Evolutionary conservation across 1,284 basidiomycete genomes (phyloP), one percentile per base, ranked within the genome.

Genomic region (Ceratobasidium sp.): DNA sequence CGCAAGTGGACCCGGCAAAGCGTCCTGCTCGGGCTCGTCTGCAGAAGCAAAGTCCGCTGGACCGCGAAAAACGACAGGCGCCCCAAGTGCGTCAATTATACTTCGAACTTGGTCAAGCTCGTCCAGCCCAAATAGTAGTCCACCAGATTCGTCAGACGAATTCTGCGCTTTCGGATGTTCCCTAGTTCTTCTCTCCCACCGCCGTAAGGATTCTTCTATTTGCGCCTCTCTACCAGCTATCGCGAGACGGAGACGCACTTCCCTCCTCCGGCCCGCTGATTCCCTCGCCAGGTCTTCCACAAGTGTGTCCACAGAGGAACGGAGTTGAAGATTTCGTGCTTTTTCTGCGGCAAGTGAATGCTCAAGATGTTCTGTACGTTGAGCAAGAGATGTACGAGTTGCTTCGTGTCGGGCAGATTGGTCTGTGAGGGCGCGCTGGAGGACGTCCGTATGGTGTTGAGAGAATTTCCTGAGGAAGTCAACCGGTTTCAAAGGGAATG

Each of bases 241-340:
- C 9, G 88, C 87, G 5, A 96, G 86, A 5, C 94, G 83, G 44
- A 95, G 80, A 0, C 87, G 85, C 1, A 94, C 87, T 80, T 96
- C 94, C 57, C 92, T 84, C 24, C 94, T 84, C 14, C 94, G 86
- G 2, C 93, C 93, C 71, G 90, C 93, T 0, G 88, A 85, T 80
- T 95, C 94, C 29, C 91, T 88, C 27, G 90, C 87, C 60, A 93
- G 85, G 63, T 94, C 91, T 66, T 90, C 89, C 0, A 89, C 89
- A 1, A 94, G 84, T 72, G 93, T 91, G 78, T 95, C 93, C 7
- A 95, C 83, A 0, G 89, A 89, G 41, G 80, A 80, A 6, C 90
- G 88, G 17, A 95, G 82, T 29, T 86, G 87, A 24, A 86, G 83
- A 0, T 84, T 82, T 19, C 86, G 85, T 0, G 85, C 80, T 59